These are phyloP conservation scores for Aspergillus leporis DNA, from an alignment of 495 filamentous ascomycete species.

Conservation along the genomic window DNA sequence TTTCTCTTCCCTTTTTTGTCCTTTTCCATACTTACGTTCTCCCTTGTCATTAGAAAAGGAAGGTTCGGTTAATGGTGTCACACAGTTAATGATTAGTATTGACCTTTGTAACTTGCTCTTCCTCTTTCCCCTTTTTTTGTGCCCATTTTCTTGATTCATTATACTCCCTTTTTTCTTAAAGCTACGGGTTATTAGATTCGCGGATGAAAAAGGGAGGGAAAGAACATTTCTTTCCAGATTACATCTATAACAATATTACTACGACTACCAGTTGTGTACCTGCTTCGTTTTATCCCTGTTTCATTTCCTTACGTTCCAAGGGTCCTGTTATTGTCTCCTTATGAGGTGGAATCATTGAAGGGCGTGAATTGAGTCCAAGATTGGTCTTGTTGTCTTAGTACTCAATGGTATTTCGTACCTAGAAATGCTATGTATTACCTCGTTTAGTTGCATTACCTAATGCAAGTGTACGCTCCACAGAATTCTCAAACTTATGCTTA, in stretches of 20 bases:
- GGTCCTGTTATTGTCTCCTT: neutral
- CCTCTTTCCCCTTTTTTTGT: neutral
- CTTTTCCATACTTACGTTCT: neutral
- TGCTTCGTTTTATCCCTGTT: neutral
- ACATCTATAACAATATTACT: neutral
- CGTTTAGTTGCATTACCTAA: too few species aligned
- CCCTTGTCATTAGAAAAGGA: constrained; percentile 4
- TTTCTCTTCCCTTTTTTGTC: constrained; percentile 4
- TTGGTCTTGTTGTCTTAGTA: neutral
- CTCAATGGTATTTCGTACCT: neutral
- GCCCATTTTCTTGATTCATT: neutral
- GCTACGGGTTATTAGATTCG: neutral
- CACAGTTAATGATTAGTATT: constrained; percentile 11
- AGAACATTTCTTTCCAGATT: neutral
- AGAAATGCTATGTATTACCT: neutral
- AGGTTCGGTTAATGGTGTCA: constrained; percentile 14
- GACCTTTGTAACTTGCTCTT: neutral
- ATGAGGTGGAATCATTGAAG: constrained; percentile 4
- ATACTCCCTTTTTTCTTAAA: neutral
- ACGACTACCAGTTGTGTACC: neutral
- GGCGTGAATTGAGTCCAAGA: constrained; percentile 11
- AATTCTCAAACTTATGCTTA: neutral
- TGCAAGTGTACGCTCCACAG: too few species aligned
- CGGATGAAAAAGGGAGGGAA: neutral
- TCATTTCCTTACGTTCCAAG: neutral